A percentile compares a stretch with the other conserved stretches of the same genome.
Evolutionary conservation across 441 rosid genomes (phyloP).

Genomic region (Biscutella laevigata): DNA sequence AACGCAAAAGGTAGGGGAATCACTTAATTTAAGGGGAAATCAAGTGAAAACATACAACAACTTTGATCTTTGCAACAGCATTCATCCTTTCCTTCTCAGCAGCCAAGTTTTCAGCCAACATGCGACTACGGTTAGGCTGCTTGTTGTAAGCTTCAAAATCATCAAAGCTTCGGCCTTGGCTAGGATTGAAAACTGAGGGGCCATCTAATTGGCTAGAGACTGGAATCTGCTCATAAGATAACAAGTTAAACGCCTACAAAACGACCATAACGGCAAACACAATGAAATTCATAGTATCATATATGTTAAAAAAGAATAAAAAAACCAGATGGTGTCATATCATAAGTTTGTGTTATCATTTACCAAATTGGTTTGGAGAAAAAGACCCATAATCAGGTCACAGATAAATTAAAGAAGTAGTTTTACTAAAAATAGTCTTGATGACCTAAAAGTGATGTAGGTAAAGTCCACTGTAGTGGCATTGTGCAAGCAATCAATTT

Average conservation of each 20-base stretch:
- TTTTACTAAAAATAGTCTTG: slow-evolving; percentile 21
- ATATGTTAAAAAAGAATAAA: neutral
- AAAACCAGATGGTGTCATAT: neutral
- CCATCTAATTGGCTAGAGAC: slow-evolving; percentile 49
- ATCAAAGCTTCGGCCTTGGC: slow-evolving; percentile 72
- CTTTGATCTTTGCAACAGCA: slow-evolving; percentile 97
- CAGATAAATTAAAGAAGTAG: neutral
- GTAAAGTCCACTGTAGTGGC: slow-evolving; percentile 21
- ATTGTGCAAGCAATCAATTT: slow-evolving; percentile 4
- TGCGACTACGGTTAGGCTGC: slow-evolving; percentile 60
- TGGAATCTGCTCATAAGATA: slow-evolving; percentile 48
- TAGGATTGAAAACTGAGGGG: slow-evolving; percentile 52
- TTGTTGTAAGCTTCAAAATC: slow-evolving; percentile 67
- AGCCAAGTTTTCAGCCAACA: slow-evolving; percentile 64
- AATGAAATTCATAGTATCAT: slow-evolving; percentile 13
- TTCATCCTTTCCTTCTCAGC: slow-evolving; percentile 73
- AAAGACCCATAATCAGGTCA: neutral
- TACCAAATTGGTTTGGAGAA: neutral
- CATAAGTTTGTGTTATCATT: neutral
- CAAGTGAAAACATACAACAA: slow-evolving; percentile 59
- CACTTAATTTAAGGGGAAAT: neutral
- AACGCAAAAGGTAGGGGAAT: slow-evolving; percentile 1
- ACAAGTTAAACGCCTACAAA: slow-evolving; percentile 6
- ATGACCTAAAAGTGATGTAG: neutral
- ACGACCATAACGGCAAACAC: neutral